Evolutionary conservation across 306 rosid genomes (phyloP).

Genomic region (Acacia confusa): DNA sequence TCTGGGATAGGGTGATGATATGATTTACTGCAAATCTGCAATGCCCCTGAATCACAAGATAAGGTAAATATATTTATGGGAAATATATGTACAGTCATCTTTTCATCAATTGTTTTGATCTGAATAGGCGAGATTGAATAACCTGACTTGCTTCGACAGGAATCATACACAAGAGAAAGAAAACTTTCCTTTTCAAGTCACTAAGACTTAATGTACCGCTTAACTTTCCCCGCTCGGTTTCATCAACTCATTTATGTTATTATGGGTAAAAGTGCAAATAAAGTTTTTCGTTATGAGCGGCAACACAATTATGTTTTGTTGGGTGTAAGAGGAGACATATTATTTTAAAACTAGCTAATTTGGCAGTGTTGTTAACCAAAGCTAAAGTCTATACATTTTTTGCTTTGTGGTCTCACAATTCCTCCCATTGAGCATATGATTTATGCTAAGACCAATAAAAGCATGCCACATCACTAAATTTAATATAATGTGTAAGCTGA

Average conservation of each 20-base stretch:
- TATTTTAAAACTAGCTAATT: no score
- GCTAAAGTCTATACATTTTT: no score
- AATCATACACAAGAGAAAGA: background rate
- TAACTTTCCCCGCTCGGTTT: background rate
- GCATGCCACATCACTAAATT: no score
- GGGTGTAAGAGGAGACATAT: no score
- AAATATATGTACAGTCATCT: background rate
- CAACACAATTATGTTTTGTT: no score
- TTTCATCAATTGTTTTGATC: background rate
- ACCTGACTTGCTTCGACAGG: background rate
- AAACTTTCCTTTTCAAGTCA: background rate
- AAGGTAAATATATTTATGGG: background rate
- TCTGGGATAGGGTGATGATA: background rate
- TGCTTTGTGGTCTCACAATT: no score
- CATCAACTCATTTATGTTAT: background rate
- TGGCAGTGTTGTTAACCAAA: no score
- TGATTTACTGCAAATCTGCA: background rate
- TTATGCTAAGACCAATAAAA: no score
- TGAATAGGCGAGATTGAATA: background rate
- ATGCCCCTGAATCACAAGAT: background rate
- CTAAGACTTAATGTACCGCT: background rate
- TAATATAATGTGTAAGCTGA: no score
- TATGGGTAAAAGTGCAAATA: background rate
- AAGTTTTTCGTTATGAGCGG: no score
- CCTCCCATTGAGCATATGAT: no score